phyloP scores from a whole-genome alignment of 148 eudicot genomes.

The Pouteria glomerata region DNA sequence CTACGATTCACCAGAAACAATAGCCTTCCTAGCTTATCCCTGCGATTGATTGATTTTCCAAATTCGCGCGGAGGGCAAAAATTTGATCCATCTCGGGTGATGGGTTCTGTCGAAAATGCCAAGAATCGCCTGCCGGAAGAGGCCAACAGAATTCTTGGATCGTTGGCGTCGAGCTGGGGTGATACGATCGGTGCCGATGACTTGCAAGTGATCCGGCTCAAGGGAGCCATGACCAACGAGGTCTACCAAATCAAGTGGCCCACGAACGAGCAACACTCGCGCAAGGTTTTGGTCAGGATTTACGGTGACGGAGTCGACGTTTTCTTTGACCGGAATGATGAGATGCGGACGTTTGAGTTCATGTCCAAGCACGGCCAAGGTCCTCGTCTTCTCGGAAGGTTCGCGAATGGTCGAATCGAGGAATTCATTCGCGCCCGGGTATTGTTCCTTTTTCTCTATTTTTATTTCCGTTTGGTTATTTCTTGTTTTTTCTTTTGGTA shows the following conservation, averaged over 20 bases:
- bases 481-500: neutral
- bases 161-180: constrained; percentile 66
- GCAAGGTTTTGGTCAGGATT: constrained; percentile 74
- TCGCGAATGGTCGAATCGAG: constrained; percentile 70
- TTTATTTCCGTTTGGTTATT: too few species aligned
- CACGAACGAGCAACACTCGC: constrained; percentile 32
- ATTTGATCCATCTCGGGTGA: too few species aligned
- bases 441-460: too few species aligned
- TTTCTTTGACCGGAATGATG: constrained; percentile 67
- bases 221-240: constrained; percentile 94
- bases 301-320: constrained; percentile 84
- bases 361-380: constrained; percentile 81
- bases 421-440: constrained; percentile 90
- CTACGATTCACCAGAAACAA: too few species aligned
- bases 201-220: constrained; percentile 58
- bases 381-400: constrained; percentile 69
- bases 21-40: too few species aligned
- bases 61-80: too few species aligned
- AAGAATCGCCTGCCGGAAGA: too few species aligned
- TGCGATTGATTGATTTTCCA: too few species aligned
- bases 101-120: too few species aligned
- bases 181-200: constrained; percentile 44
- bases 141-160: constrained; percentile 46
- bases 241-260: constrained; percentile 91
- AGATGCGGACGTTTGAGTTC: constrained; percentile 79